Evolutionary conservation across 176 grass and related monocot species (phyloP), one percentile per base, ranked within the genome.

Genomic region (Eragrostis nindensis): DNA sequence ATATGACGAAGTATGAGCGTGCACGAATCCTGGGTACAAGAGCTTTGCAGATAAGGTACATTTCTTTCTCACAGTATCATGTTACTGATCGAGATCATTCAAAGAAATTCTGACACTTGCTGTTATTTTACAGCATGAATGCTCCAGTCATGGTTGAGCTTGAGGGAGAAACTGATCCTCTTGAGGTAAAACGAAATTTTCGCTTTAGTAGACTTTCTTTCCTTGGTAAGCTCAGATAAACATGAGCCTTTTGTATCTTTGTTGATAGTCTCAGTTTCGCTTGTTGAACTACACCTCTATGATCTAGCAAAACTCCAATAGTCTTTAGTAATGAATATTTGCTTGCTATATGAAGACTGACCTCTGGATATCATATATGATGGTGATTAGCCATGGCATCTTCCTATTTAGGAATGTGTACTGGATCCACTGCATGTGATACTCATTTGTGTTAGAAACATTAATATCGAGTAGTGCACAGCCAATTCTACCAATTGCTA

Each of bases 71-170:
- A 52, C 48, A 57, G 52, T 77, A 11, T 12, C 63, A 19, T 14
- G 30, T 8, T 8, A 21, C 36, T 40, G 9, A 26, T 70, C 39
- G 14, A 47, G 36, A 36, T 85, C 8, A 19, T 80, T n/a, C 6
- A 43, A 60, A 18, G 0, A 38, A 63, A 10, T 72, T 61, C 68
- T 86, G 39, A 76, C 39, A 14, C 21, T 42, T 11, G 18, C 19
- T 73, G 29, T 60, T 80, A 13, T 76, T 87, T 60, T 66, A 49
- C 73, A 97, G 95, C 70, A 98, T 98, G 95, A 98, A 98, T 85
- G 95, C 95, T 71, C 95, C 95, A 57, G 90, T 98, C 21, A 92
- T 97, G 95, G 92, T 98, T 63, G 92, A 98, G 78, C 90, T 98
- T 70, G 92, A 94, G 74, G 92, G 95, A 17, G 91, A 97, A 89